Percentiles rank a stretch among this genome's conserved stretches.
Conservation (phyloP, 495 filamentous ascomycete species). For the Zalerion maritima region DNA sequence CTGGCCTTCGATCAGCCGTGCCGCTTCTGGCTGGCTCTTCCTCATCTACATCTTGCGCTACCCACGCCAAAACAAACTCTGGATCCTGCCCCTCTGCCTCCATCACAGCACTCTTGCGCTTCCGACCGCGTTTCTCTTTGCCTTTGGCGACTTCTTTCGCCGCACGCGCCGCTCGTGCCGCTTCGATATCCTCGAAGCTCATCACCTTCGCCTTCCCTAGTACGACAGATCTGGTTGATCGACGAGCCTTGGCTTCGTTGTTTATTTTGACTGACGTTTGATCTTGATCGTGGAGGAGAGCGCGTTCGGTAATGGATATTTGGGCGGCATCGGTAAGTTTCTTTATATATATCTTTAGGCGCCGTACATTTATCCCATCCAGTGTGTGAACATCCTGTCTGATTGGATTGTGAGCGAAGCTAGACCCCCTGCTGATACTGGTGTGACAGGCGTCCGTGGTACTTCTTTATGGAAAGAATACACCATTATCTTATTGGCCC, state of each 20-base stretch:
- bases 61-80: too few relatives aligned
- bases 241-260: too few relatives aligned
- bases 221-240: slow-evolving; percentile 16
- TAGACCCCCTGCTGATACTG: slow-evolving; percentile 12
- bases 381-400: slow-evolving; percentile 14
- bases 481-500: slow-evolving; percentile 11
- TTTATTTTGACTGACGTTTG: slow-evolving; percentile 16
- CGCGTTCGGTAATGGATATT: slow-evolving; percentile 15
- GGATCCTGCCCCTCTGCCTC: slow-evolving; percentile 8
- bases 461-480: slow-evolving; percentile 12
- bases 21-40: slow-evolving; percentile 6
- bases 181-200: slow-evolving; percentile 23
- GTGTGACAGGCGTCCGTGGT: slow-evolving; percentile 18
- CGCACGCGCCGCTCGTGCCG: slow-evolving; percentile 18
- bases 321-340: slow-evolving; percentile 13
- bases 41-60: too few relatives aligned
- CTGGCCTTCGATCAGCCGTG: not conserved
- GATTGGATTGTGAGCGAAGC: slow-evolving; percentile 14
- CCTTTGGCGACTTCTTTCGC: slow-evolving; percentile 12
- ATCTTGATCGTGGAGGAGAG: slow-evolving; percentile 16
- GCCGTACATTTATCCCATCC: slow-evolving; percentile 12
- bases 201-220: slow-evolving; percentile 21
- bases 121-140: slow-evolving; percentile 15
- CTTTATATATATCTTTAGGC: slow-evolving; percentile 11
- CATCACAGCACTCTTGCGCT: slow-evolving; percentile 11